Conservation (phyloP, 2,329 filamentous ascomycete species). For the Colletotrichum echinochloae region DNA sequence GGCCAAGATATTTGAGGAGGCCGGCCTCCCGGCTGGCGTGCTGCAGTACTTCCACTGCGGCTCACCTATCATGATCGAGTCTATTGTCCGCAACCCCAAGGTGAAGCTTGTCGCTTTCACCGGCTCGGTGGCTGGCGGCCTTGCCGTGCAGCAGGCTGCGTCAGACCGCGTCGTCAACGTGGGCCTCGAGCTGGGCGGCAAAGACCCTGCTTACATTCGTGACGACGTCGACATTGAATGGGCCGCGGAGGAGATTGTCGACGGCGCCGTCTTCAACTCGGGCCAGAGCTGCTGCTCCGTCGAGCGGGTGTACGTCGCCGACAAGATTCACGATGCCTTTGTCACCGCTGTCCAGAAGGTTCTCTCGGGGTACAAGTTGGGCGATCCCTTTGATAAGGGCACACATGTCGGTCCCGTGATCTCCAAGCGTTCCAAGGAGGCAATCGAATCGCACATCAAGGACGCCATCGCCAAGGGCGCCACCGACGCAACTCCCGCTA, state of each 20-base stretch:
- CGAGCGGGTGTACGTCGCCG: slow-evolving; percentile 91
- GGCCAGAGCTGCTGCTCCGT: slow-evolving; percentile 98
- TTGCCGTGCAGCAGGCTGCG: slow-evolving; percentile 87
- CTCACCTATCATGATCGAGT: slow-evolving; percentile 80
- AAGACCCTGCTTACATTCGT: slow-evolving; percentile 92
- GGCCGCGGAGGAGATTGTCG: slow-evolving; percentile 94
- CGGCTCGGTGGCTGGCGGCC: slow-evolving; percentile 87
- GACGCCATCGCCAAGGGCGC: slow-evolving; percentile 89
- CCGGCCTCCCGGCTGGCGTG: slow-evolving; percentile 85
- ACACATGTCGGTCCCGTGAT: slow-evolving; percentile 92
- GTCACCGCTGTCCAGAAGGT: slow-evolving; percentile 83
- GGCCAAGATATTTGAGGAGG: slow-evolving; percentile 78
- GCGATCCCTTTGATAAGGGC: slow-evolving; percentile 83
- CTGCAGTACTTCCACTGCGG: slow-evolving; percentile 95
- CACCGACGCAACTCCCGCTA: slow-evolving; percentile 84
- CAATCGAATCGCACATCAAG: slow-evolving; percentile 82
- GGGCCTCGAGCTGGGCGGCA: slow-evolving; percentile 91
- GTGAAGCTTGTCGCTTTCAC: slow-evolving; percentile 92
- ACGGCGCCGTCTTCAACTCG: slow-evolving; percentile 97
- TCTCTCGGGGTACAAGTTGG: slow-evolving; percentile 83
- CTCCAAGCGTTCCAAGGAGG: slow-evolving; percentile 80
- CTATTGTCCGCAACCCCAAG: slow-evolving; percentile 80
- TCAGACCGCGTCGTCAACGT: slow-evolving; percentile 87
- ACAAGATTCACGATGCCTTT: slow-evolving; percentile 85
- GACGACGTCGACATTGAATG: slow-evolving; percentile 88